Percentiles rank a stretch among this genome's conserved stretches.
phyloP scores from a whole-genome alignment of 495 filamentous ascomycete species.

The Amniculicola lignicola region DNA sequence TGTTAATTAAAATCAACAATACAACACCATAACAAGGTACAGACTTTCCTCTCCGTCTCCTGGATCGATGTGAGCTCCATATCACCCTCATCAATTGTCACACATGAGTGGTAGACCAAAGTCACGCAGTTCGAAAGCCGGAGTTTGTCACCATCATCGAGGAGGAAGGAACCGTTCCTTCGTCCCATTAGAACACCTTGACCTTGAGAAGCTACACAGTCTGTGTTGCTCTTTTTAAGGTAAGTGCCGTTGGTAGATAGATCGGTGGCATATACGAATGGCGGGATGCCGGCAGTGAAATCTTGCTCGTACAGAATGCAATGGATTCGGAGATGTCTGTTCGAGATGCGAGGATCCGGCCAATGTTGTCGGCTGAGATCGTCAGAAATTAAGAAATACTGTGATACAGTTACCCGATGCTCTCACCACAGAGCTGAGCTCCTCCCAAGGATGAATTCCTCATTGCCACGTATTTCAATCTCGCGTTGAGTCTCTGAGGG shows the following conservation, averaged over 20 bases:
- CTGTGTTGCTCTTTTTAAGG: slow-evolving; percentile 18
- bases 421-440: slow-evolving; percentile 19
- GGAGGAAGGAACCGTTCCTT: slow-evolving; percentile 34
- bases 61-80: slow-evolving; percentile 15
- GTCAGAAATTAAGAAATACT: neutral
- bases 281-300: slow-evolving; percentile 26
- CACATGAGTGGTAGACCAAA: slow-evolving; percentile 19
- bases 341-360: slow-evolving; percentile 41
- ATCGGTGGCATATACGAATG: slow-evolving; percentile 44
- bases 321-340: slow-evolving; percentile 43
- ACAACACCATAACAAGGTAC: neutral
- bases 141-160: slow-evolving; percentile 41
- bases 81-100: neutral
- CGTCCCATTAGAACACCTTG: slow-evolving; percentile 7
- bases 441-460: slow-evolving; percentile 32
- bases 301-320: slow-evolving; percentile 40
- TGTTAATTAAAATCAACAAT: slow-evolving; percentile 2
- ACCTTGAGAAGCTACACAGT: slow-evolving; percentile 17
- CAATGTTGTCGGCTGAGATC: slow-evolving; percentile 20
- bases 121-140: slow-evolving; percentile 14
- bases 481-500: neutral
- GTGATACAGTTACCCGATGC: neutral
- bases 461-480: slow-evolving; percentile 21
- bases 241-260: slow-evolving; percentile 43
- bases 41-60: slow-evolving; percentile 28